phyloP scores from a whole-genome alignment of 495 filamentous ascomycete genomes.

The Opeltia flavorubescens region DNA sequence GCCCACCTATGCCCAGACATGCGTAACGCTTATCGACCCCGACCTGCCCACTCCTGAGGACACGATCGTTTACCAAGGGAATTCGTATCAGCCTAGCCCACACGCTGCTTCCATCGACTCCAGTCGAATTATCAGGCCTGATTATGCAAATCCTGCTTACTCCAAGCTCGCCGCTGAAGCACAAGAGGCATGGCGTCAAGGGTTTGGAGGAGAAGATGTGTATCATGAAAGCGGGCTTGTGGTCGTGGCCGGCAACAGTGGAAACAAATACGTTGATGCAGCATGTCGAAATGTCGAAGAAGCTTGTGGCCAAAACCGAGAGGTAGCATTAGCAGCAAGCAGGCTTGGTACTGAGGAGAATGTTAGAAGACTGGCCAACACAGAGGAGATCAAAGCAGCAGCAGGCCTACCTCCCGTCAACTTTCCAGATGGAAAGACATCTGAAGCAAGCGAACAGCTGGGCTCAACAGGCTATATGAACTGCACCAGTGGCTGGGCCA shows the following conservation, averaged over 20 bases:
- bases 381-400: slow-evolving; percentile 12
- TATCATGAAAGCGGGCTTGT: slow-evolving; percentile 68
- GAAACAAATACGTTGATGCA: slow-evolving; percentile 48
- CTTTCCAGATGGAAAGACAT: slow-evolving; percentile 13
- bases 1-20: slow-evolving; percentile 35
- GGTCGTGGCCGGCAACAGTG: slow-evolving; percentile 39
- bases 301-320: slow-evolving; percentile 49
- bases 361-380: slow-evolving; percentile 11
- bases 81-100: slow-evolving; percentile 25
- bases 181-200: slow-evolving; percentile 50
- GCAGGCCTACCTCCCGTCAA: slow-evolving; percentile 19
- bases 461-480: slow-evolving; percentile 71
- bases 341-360: no score
- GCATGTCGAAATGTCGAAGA: slow-evolving; percentile 48
- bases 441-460: slow-evolving; percentile 31
- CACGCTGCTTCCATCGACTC: slow-evolving; percentile 61
- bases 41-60: slow-evolving; percentile 43
- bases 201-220: slow-evolving; percentile 32
- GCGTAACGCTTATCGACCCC: slow-evolving; percentile 57
- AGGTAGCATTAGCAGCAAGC: slow-evolving; percentile 6
- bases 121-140: slow-evolving; percentile 66
- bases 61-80: background rate
- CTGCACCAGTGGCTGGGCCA: slow-evolving; percentile 63
- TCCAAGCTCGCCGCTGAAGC: slow-evolving; percentile 52
- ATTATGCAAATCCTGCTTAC: slow-evolving; percentile 67